Evolutionary conservation across 139 green algal species (phyloP).

Genomic region (Chlorokybus atmophyticus): DNA sequence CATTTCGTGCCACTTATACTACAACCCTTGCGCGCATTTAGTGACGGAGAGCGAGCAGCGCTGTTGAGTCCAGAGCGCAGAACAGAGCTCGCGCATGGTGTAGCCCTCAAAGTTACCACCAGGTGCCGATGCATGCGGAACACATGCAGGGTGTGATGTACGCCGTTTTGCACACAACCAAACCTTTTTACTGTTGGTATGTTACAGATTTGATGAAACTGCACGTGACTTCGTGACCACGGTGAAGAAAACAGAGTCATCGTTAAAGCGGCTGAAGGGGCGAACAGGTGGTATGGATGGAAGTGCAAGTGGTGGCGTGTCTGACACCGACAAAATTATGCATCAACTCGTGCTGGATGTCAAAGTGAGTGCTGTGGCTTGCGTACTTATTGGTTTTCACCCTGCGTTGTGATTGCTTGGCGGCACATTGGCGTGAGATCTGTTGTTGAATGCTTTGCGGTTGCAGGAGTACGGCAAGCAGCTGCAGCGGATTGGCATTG

Average conservation of each 20-base stretch:
- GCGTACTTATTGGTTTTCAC: conserved; percentile 4
- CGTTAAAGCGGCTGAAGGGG: conserved; percentile 62
- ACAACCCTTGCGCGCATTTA: conserved; percentile 30
- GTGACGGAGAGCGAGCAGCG: neutral
- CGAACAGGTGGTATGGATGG: too few relatives aligned
- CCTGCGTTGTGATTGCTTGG: neutral
- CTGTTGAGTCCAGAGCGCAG: neutral
- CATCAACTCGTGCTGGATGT: conserved; percentile 35
- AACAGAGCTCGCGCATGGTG: conserved; percentile 17
- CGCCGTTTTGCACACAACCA: too few relatives aligned
- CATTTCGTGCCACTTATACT: conserved; percentile 64
- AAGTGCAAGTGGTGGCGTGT: conserved; percentile 35
- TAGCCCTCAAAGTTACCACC: conserved; percentile 31
- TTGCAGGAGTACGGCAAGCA: conserved; percentile 46
- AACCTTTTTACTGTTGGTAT: too few relatives aligned
- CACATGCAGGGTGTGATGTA: too few relatives aligned
- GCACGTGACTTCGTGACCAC: conserved; percentile 63
- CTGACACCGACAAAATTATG: conserved; percentile 80
- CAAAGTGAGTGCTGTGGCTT: neutral
- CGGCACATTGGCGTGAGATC: neutral
- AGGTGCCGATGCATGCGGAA: too few relatives aligned
- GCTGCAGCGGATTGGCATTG: conserved; percentile 29
- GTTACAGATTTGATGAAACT: conserved; percentile 35
- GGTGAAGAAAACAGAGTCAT: conserved; percentile 73
- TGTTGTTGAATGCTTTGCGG: conserved; percentile 5